Evolutionary conservation across 179 eudicot genomes (phyloP), one percentile per base, ranked within the genome.

Genomic region (Dionaea muscipula): DNA sequence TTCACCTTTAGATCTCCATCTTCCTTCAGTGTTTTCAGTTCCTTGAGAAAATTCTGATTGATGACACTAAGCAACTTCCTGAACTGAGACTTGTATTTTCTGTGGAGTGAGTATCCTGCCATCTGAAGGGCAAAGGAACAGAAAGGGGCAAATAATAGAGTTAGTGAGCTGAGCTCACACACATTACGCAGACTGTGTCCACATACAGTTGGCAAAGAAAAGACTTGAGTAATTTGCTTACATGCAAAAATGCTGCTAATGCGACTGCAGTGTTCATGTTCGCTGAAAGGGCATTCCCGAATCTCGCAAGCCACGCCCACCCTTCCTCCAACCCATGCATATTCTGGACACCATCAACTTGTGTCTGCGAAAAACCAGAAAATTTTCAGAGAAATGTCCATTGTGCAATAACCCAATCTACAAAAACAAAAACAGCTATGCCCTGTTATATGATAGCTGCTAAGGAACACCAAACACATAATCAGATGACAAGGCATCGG

Each of bases 301-400:
- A 82, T 65, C 98, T 74, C 21, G 95, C 94, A 38, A 91, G 78
- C 98, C 98, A 91, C 38, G 75, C 66, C 98, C 98, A 91, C n/a
- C 94, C 98, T 67, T 87, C 86, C 62, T 63, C 70, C 58, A 81
- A 47, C 36, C 94, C 94, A 57, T 84, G 94, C 43, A 57, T 43
- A 62, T 87, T 87, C 52, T 59, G 72, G 49, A 68, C 67, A 22
- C 84, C 81, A 20, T 68, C 60, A 71, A 75, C 62, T 74, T 86
- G 88, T 38, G 95, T 84, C 98, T 91, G 67, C 64, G 63, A 71
- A 56, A 31, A 31, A n/a, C 21, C 15, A 7, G 13, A 38, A 3
- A 38, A n/a, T n/a, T n/a, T n/a, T n/a, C n/a, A n/a, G n/a, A n/a
- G n/a, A n/a, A n/a, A n/a, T n/a, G n/a, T n/a, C n/a, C n/a, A n/a